A percentile compares a stretch with the other conserved stretches of the same genome.
Conservation (phyloP, 2,329 filamentous ascomycete species). For the Corinectria fuckeliana region DNA sequence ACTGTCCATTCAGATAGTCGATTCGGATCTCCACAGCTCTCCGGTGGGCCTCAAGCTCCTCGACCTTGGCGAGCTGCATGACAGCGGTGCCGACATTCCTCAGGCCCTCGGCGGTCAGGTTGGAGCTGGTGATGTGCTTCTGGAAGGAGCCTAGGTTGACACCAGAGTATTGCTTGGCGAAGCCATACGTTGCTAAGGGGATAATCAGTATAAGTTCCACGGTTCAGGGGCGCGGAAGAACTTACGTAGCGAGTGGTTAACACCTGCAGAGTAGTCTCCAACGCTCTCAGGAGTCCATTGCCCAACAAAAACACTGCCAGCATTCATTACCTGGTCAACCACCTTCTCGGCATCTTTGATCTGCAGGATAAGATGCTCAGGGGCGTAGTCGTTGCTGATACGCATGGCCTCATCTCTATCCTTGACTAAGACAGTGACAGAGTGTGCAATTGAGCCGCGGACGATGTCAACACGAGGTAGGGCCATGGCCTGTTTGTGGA, state of each 20-base stretch:
- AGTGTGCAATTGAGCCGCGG: constrained; percentile 87
- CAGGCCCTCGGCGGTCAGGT: constrained; percentile 85
- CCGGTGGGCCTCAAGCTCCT: constrained; percentile 93
- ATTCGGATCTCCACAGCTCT: constrained; percentile 87
- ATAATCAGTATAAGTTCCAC: constrained; percentile 22
- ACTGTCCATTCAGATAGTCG: constrained; percentile 51
- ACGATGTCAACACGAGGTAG: constrained; percentile 94
- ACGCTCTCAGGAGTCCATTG: constrained; percentile 98
- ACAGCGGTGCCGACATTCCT: constrained; percentile 86
- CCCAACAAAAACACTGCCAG: constrained; percentile 94
- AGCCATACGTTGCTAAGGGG: constrained; percentile 85
- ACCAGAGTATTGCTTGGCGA: constrained; percentile 97
- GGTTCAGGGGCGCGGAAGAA: constrained; percentile 36
- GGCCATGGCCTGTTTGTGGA: constrained; percentile 85
- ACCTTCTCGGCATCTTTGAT: constrained; percentile 76
- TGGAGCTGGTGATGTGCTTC: constrained; percentile 96
- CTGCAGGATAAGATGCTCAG: constrained; percentile 95
- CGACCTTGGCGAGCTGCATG: constrained; percentile 93
- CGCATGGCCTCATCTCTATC: constrained; percentile 75
- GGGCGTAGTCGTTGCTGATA: constrained; percentile 92
- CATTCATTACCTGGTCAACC: constrained; percentile 85
- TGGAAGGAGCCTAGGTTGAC: constrained; percentile 96
- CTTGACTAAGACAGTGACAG: constrained; percentile 80
- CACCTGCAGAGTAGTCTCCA: constrained; percentile 96
- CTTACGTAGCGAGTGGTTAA: constrained; percentile 97